phyloP scores from a whole-genome alignment of 768 basidiomycete species.

The Mycena sanguinolenta region DNA sequence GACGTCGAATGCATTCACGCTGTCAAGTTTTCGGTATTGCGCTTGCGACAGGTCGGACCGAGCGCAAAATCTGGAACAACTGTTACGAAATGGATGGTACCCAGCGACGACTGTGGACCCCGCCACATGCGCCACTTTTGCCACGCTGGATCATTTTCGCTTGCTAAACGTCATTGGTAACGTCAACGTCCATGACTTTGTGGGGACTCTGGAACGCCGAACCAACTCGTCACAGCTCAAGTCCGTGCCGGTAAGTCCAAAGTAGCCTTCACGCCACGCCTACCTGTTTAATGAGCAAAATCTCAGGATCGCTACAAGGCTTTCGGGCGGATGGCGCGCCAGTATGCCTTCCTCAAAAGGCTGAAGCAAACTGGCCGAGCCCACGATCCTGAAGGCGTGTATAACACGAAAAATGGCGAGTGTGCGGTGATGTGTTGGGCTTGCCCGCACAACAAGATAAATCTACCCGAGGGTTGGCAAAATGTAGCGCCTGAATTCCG shows the following conservation, averaged over 20 bases:
- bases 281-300: no score
- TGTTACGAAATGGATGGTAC: neutral
- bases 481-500: neutral
- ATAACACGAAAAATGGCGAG: slow-evolving; percentile 15
- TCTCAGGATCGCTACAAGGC: slow-evolving; percentile 27
- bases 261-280: neutral
- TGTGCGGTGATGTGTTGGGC: slow-evolving; percentile 35
- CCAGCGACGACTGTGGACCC: no score
- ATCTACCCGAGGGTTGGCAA: slow-evolving; percentile 36
- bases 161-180: no score
- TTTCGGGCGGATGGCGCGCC: no score
- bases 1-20: neutral
- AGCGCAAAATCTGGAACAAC: neutral
- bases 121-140: no score
- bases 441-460: no score
- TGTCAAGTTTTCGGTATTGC: neutral
- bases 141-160: no score
- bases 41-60: no score
- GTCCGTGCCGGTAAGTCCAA: neutral
- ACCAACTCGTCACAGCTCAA: neutral
- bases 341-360: slow-evolving; percentile 2
- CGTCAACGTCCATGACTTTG: no score
- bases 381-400: slow-evolving; percentile 16
- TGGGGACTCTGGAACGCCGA: neutral
- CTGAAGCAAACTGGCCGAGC: slow-evolving; percentile 5